These are phyloP conservation scores for Penicillium crustosum DNA, from an alignment of 2,329 filamentous ascomycete species.

Conservation along the genomic window DNA sequence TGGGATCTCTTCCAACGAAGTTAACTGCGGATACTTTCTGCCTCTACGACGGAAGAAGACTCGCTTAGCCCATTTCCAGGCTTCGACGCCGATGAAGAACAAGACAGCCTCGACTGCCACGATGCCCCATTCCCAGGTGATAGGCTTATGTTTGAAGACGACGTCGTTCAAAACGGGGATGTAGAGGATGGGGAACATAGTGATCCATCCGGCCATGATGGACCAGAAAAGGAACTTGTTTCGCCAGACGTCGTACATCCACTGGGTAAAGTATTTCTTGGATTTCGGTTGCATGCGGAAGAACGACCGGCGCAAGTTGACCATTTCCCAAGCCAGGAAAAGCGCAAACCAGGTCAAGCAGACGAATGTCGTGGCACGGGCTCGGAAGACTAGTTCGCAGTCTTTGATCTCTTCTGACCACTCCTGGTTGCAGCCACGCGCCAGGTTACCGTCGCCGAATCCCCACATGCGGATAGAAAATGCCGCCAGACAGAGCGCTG, in stretches of 20 bases:
- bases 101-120: no score
- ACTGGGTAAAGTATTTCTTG: constrained; percentile 62
- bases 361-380: constrained; percentile 68
- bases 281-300: constrained; percentile 64
- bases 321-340: constrained; percentile 75
- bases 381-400: constrained; percentile 65
- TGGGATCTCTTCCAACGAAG: no score
- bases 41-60: no score
- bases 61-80: no score
- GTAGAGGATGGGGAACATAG: constrained; percentile 60
- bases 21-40: neutral
- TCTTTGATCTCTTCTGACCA: constrained; percentile 44
- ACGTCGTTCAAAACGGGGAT: constrained; percentile 64
- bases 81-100: no score
- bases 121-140: no score
- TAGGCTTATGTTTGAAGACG: constrained; percentile 44
- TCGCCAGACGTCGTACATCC: constrained; percentile 64
- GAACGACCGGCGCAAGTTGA: constrained; percentile 68
- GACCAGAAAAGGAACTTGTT: constrained; percentile 72
- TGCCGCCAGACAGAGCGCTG: constrained; percentile 60
- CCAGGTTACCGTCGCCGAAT: constrained; percentile 58
- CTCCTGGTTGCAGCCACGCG: constrained; percentile 57
- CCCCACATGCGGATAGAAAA: constrained; percentile 64
- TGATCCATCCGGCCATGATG: constrained; percentile 53
- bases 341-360: constrained; percentile 72